Base-by-base conservation (phyloP, 176 grass and related monocot genomes). In the Raddia guianensis region DNA sequence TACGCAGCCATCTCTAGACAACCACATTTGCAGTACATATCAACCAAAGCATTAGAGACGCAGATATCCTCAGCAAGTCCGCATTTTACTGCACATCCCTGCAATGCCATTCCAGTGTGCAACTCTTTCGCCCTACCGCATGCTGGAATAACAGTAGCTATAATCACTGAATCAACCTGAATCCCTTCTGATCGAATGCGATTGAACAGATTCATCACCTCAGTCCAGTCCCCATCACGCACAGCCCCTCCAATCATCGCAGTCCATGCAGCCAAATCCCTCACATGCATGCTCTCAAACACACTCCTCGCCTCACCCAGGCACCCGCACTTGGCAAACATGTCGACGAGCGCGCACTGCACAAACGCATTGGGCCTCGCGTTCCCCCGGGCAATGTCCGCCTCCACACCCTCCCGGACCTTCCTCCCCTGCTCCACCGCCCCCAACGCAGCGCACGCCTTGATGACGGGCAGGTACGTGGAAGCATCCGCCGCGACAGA, bases 21-120 rank as follows among this genome's bases (percentile, higher is more conserved):
- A 62, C 67, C 61, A 51, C 80, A 93, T 79, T 93, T 93, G 74
- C 81, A 87, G 74, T 93, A 93, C 91, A 90, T 85, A 50, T 90
- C 84, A 52, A 93, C 79, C 68, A 93, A 68, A 58, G 87, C 91
- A 71, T 93, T 93, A 0, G 68, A 72, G 15, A 93, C 84, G 71
- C 63, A 93, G 5, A 70, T 80, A 79, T 87, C 67, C 33, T 66
- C 73, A 56, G 46, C 13, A 3, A 82, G 73, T 66, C 87, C 91
- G 48, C 35, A 74, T 75, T 12, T 87, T 9, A 87, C 58, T 0
- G 63, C 74, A 45, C 73, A 93, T 65, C 91, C 91, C 5, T 93
- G 84, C 44, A 93, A 66, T 14, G 77, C 55, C 43, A 46, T 82
- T 47, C 87, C 87, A 80, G 60, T 44, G 5, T 0, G 21, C 62